Evolutionary conservation across 805 yeast genomes (phyloP).

Genomic region (Yarrowia sp.): DNA sequence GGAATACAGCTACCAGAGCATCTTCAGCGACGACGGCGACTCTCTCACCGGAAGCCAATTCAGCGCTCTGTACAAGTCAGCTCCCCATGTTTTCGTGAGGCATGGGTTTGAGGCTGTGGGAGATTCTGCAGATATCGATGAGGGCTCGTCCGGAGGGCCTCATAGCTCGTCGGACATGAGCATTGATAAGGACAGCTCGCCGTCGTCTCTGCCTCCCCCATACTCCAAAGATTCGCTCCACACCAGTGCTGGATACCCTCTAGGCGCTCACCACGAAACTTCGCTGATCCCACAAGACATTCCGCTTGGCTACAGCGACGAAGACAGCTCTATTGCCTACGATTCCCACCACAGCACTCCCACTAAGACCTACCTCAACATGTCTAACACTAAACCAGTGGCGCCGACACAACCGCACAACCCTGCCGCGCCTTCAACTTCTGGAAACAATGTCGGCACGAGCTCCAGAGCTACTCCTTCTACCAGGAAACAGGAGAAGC

Average conservation of each 20-base stretch:
- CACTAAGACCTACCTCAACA: too few species aligned
- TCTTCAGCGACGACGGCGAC: slow-evolving; percentile 38
- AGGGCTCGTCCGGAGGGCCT: neutral
- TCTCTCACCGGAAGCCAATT: slow-evolving; percentile 5
- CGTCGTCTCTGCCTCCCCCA: neutral
- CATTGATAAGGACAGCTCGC: slow-evolving; percentile 1
- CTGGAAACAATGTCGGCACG: too few species aligned
- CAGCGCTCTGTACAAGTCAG: neutral
- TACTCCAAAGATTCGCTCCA: neutral
- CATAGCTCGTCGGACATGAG: neutral
- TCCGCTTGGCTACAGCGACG: neutral
- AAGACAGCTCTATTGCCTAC: too few species aligned
- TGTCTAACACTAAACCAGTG: too few species aligned
- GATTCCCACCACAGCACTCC: too few species aligned
- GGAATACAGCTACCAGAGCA: slow-evolving; percentile 5
- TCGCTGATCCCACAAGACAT: slow-evolving; percentile 11
- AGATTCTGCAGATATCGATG: neutral
- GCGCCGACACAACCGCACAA: too few species aligned
- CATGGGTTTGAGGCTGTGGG: slow-evolving; percentile 18
- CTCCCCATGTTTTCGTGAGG: neutral
- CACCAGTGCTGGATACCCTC: neutral
- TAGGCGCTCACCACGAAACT: slow-evolving; percentile 5
- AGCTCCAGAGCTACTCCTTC: too few species aligned
- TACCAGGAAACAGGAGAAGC: too few species aligned
- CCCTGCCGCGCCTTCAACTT: too few species aligned